Percentiles rank a stretch among this genome's conserved stretches.
Conservation (phyloP, 768 basidiomycete genomes). For the Russula sp. region DNA sequence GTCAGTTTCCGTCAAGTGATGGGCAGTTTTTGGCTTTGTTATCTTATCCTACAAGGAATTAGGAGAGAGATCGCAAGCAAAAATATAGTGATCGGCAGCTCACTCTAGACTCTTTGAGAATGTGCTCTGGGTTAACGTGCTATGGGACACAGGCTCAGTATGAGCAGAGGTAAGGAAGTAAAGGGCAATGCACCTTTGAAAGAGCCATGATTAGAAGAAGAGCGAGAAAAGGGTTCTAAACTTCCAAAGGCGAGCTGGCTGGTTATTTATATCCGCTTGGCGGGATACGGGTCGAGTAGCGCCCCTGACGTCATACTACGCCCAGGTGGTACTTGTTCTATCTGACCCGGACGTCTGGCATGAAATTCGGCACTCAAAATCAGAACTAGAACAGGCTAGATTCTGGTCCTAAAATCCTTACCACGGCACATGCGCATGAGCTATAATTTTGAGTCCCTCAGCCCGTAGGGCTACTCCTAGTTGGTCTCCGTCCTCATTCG, state of each 20-base stretch:
- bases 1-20: constrained; percentile 30
- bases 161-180: neutral
- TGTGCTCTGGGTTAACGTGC: constrained; percentile 19
- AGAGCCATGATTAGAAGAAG: constrained; percentile 16
- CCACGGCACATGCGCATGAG: neutral
- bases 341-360: neutral
- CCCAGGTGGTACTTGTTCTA: neutral
- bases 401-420: neutral
- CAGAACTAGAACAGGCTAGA: neutral
- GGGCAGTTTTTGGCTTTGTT: constrained; percentile 27
- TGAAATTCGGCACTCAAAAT: neutral
- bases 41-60: constrained; percentile 36
- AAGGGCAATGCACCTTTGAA: constrained; percentile 11
- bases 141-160: neutral
- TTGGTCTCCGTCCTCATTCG: neutral
- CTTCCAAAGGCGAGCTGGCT: too few species aligned
- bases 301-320: constrained; percentile 9
- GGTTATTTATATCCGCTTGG: neutral
- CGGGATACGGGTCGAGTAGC: neutral
- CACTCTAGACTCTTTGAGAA: constrained; percentile 13
- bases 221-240: too few species aligned
- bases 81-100: neutral
- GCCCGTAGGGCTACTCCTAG: neutral
- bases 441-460: neutral
- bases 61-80: neutral